A percentile compares a stretch with the other conserved stretches of the same genome.
phyloP scores from a whole-genome alignment of 2,329 filamentous ascomycete genomes.

The Fusarium pseudoanthophilum region DNA sequence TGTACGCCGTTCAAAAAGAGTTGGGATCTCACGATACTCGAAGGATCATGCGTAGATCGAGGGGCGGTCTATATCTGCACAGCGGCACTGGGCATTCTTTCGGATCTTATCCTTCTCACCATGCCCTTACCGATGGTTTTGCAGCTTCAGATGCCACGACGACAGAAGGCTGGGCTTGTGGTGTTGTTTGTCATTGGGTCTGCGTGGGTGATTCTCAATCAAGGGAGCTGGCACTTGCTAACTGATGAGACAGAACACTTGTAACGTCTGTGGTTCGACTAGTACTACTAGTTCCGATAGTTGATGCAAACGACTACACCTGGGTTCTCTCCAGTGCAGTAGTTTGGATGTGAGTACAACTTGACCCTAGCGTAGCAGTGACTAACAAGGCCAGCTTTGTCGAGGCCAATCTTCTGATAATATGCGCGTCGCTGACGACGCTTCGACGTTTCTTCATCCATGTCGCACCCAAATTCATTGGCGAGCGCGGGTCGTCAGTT shows the following conservation, averaged over 20 bases:
- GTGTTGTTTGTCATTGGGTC: constrained; percentile 59
- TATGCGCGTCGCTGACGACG: constrained; percentile 52
- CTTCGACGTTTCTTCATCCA: constrained; percentile 50
- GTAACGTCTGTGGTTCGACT: constrained; percentile 51
- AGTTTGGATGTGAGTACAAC: constrained; percentile 45
- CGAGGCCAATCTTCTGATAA: constrained; percentile 51
- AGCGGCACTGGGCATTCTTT: constrained; percentile 58
- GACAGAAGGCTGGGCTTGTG: constrained; percentile 58
- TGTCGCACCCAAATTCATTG: constrained; percentile 41
- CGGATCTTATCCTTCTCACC: constrained; percentile 58
- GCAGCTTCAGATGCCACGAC: constrained; percentile 56
- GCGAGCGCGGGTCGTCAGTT: constrained; percentile 30
- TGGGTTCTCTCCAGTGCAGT: constrained; percentile 47
- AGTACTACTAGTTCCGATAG: constrained; percentile 44
- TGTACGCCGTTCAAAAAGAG: constrained; percentile 49
- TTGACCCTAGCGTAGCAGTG: background rate
- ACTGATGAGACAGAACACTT: constrained; percentile 45
- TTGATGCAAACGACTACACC: constrained; percentile 43
- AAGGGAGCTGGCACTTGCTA: background rate
- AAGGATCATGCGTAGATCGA: constrained; percentile 55
- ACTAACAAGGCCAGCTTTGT: constrained; percentile 45
- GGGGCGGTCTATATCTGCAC: constrained; percentile 44
- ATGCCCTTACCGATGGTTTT: constrained; percentile 60
- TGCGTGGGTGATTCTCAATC: constrained; percentile 30
- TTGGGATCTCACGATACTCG: constrained; percentile 46